A percentile compares a stretch with the other conserved stretches of the same genome.
Conservation (phyloP, 148 eudicot genomes). For the Cornus kousa region DNA sequence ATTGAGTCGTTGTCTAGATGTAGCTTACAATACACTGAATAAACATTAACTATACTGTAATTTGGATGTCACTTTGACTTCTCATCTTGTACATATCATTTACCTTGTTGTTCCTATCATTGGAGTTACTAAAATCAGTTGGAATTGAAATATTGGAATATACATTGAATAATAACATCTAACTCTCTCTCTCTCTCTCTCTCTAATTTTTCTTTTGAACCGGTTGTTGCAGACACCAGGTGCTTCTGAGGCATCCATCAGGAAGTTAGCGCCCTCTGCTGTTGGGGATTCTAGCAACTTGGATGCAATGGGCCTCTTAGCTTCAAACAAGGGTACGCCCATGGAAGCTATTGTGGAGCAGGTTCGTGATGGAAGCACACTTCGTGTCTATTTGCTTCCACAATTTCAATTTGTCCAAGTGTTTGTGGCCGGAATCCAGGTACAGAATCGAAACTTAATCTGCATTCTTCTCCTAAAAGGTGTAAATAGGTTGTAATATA, state of each 20-base stretch:
- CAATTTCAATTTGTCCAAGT: slow-evolving; percentile 85
- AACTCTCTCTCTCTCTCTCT: neutral
- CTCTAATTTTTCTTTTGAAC: neutral
- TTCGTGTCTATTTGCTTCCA: slow-evolving; percentile 83
- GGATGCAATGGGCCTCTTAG: slow-evolving; percentile 53
- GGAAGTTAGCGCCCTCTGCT: slow-evolving; percentile 90
- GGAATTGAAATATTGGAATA: neutral
- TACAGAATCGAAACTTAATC: slow-evolving; percentile 15
- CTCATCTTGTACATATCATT: neutral
- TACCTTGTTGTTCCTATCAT: neutral
- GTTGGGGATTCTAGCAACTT: slow-evolving; percentile 70
- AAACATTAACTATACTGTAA: no score
- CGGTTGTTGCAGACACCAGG: slow-evolving; percentile 57
- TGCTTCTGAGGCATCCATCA: slow-evolving; percentile 81
- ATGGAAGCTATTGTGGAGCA: slow-evolving; percentile 88
- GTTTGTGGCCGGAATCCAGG: slow-evolving; percentile 89
- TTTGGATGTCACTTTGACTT: no score
- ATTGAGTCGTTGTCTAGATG: no score
- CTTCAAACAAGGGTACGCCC: slow-evolving; percentile 68
- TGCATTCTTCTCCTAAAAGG: neutral
- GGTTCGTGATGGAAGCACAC: slow-evolving; percentile 91
- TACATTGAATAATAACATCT: neutral
- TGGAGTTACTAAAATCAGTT: neutral
- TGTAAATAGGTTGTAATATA: neutral
- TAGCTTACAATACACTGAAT: no score